phyloP scores from a whole-genome alignment of 352 stramenopile species.

The Globisporangium radiosum region DNA sequence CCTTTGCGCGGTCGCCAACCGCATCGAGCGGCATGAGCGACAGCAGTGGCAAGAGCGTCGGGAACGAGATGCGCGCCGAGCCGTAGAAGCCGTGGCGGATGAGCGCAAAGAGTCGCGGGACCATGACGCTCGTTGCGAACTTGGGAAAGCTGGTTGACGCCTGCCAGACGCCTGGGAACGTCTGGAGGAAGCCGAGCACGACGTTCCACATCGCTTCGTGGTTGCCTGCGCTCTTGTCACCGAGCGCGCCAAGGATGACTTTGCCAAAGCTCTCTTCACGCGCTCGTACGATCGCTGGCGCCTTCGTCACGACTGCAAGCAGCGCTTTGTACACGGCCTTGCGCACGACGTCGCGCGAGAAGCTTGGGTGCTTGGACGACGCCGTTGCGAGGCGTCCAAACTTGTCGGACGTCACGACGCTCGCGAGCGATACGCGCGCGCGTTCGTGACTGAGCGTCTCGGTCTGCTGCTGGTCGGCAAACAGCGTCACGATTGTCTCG shows the following conservation, averaged over 20 bases:
- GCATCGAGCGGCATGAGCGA: constrained; percentile 65
- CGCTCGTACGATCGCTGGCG: constrained; percentile 31
- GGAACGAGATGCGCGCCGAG: constrained; percentile 58
- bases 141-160: constrained; percentile 39
- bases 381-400: constrained; percentile 48
- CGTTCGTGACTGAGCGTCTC: constrained; percentile 35
- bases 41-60: constrained; percentile 61
- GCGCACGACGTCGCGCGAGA: constrained; percentile 60
- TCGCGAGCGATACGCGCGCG: constrained; percentile 30
- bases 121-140: constrained; percentile 54
- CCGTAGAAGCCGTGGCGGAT: constrained; percentile 76
- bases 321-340: constrained; percentile 58
- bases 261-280: constrained; percentile 64
- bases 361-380: constrained; percentile 72
- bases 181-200: constrained; percentile 65
- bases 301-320: constrained; percentile 36
- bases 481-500: constrained; percentile 47
- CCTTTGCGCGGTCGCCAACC: constrained; percentile 29
- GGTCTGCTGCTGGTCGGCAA: constrained; percentile 27
- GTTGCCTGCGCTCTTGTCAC: constrained; percentile 65
- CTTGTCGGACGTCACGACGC: constrained; percentile 50
- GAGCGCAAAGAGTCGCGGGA: constrained; percentile 61
- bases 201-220: constrained; percentile 69
- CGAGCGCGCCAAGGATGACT: constrained; percentile 55
- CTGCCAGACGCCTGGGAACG: constrained; percentile 37